Conservation (phyloP, 2,329 filamentous ascomycete genomes). For the Sporothrix phasma region DNA sequence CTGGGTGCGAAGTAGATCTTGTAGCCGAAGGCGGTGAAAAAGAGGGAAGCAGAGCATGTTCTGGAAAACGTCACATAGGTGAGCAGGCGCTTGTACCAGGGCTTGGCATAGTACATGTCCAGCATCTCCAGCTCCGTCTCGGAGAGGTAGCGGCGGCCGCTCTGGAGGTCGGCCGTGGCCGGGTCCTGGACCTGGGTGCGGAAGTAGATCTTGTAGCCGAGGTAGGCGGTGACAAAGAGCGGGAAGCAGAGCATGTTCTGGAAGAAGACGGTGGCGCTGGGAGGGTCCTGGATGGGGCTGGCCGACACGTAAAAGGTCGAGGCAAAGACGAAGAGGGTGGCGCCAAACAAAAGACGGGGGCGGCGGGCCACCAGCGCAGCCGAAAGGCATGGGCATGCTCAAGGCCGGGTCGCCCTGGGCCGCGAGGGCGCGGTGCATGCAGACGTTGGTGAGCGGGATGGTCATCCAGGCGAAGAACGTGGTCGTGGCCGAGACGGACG, state of each 20-base stretch:
- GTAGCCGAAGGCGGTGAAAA: constrained; percentile 13
- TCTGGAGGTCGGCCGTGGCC: constrained; percentile 12
- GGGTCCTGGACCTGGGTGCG: constrained; percentile 14
- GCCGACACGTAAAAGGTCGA: constrained; percentile 14
- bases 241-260: constrained; percentile 16
- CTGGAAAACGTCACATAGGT: constrained; percentile 15
- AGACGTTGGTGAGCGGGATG: constrained; percentile 15
- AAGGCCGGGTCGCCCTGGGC: constrained; percentile 15
- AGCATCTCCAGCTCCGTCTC: constrained; percentile 13
- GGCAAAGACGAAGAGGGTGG: constrained; percentile 12
- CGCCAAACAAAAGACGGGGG: constrained; percentile 9
- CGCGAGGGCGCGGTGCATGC: constrained; percentile 14
- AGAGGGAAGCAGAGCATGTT: constrained; percentile 16
- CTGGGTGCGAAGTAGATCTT: constrained; percentile 16
- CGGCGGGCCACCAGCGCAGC: constrained; percentile 11
- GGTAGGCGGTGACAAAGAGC: constrained; percentile 10
- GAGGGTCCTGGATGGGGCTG: constrained; percentile 11
- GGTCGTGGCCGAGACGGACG: constrained; percentile 15
- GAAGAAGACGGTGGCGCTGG: constrained; percentile 13
- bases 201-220: constrained; percentile 16
- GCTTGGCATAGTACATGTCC: constrained; percentile 14
- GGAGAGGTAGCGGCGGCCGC: constrained; percentile 12
- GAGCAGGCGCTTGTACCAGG: constrained; percentile 8
- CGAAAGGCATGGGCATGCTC: constrained; percentile 11
- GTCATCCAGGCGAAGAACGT: constrained; percentile 17